phyloP scores from a whole-genome alignment of 768 basidiomycete species.

The Leccinum obscurum region DNA sequence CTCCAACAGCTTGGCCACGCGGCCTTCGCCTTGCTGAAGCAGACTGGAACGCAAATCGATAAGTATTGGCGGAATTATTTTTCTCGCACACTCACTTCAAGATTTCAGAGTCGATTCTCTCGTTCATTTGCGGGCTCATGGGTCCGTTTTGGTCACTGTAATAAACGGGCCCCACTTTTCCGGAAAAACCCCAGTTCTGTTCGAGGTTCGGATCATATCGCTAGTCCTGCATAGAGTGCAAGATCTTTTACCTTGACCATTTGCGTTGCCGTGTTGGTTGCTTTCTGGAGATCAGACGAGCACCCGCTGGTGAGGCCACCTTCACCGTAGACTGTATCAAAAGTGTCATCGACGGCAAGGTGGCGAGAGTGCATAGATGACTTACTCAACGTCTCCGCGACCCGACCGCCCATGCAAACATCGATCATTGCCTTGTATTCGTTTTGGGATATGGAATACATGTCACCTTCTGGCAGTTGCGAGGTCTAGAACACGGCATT shows the following conservation, averaged over 20 bases:
- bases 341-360: constrained; percentile 9
- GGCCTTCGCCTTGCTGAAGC: constrained; percentile 67
- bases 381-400: constrained; percentile 89
- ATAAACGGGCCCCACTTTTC: constrained; percentile 79
- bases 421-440: constrained; percentile 85
- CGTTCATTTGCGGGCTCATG: constrained; percentile 73
- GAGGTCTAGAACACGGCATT: constrained; percentile 50
- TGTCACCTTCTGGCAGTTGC: constrained; percentile 75
- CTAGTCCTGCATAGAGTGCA: not conserved
- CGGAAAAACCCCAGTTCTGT: constrained; percentile 78
- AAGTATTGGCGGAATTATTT: too few relatives aligned
- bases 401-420: constrained; percentile 91
- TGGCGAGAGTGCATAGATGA: not conserved
- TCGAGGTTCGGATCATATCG: constrained; percentile 1
- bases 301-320: constrained; percentile 92
- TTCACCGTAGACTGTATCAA: constrained; percentile 70
- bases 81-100: constrained; percentile 53
- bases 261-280: constrained; percentile 73
- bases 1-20: constrained; percentile 64
- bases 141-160: constrained; percentile 70
- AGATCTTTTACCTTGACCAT: constrained; percentile 80
- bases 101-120: constrained; percentile 89
- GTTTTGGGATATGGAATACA: constrained; percentile 65
- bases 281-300: constrained; percentile 80
- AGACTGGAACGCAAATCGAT: constrained; percentile 38